Base-by-base conservation (phyloP, 805 yeast species). In the Saccharomyces eubayanus region DNA sequence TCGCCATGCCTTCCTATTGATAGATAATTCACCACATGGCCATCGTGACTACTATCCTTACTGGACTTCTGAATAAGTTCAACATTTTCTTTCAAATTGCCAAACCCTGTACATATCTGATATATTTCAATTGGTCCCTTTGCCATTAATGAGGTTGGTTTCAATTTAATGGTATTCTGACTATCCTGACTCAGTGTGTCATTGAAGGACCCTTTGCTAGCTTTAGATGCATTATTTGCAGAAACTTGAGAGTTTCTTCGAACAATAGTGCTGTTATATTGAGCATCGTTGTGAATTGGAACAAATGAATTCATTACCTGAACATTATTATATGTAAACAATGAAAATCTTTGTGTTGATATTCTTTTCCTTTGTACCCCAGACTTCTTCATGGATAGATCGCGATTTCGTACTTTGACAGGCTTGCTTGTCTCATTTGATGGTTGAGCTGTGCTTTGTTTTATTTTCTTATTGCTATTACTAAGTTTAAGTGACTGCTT, bases 61-160 rank as follows among this genome's bases (percentile, higher is more conserved):
- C 43, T 36, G 10, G 24, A 16, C 16, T 36, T 36, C 9, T 36
- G 43, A 16, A 16, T 11, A 5, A 21, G 12, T 16, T 3, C 24
- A 55, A 51, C 46, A 53, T 59, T 53, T 50, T 57, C 55, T 50
- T 57, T 43, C n/a, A 59, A 24, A 31, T 51, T 58, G 31, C 41
- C 36, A 31, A 57, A 55, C 49, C 60, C 59, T 6, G 68, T 65
- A 20, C 55, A 56, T 28, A 66, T 65, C 49, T 66, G 68, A 53
- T 68, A 70, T 6, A 70, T 57, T 46, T 70, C 73, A 12, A 69
- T 28, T 0, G 61, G 58, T 10, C 71, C 72, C 20, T 61, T 55
- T 14, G 67, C 61, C 41, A 67, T 53, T 27, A 65, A 52, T 12
- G 55, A 53, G 6, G 43, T 46, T 28, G 53, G 47, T 51, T 55